Percentiles rank a stretch among this genome's conserved stretches.
Conservation (phyloP, 1,284 basidiomycete species). For the Ustilago nuda region DNA sequence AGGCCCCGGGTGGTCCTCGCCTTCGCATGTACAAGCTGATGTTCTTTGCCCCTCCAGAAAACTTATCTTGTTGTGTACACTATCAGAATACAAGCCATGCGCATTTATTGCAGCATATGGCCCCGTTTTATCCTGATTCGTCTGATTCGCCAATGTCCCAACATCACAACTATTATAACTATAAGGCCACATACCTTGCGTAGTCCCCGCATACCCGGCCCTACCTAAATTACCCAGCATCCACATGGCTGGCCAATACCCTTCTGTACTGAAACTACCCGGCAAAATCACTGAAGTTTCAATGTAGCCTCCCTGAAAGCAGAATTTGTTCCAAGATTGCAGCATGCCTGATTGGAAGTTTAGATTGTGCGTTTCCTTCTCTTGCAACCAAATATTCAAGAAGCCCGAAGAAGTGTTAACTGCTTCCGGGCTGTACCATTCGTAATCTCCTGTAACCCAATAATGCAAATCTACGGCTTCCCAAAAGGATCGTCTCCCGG, state of each 20-base stretch:
- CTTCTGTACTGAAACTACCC: constrained; percentile 57
- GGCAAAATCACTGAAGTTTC: constrained; percentile 48
- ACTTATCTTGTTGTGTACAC: constrained; percentile 16
- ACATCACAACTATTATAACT: constrained; percentile 66
- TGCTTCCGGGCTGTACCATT: constrained; percentile 67
- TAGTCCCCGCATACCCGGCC: constrained; percentile 63
- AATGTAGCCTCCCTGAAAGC: constrained; percentile 65
- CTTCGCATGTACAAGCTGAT: constrained; percentile 57
- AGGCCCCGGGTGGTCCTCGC: constrained; percentile 54
- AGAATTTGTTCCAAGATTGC: constrained; percentile 66
- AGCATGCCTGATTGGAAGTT: constrained; percentile 63
- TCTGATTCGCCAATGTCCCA: constrained; percentile 61
- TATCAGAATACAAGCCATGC: constrained; percentile 20
- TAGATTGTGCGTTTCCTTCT: constrained; percentile 52
- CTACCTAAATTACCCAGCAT: constrained; percentile 58
- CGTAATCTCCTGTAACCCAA: constrained; percentile 53
- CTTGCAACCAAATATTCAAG: constrained; percentile 51
- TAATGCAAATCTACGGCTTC: constrained; percentile 58
- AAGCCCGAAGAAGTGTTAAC: constrained; percentile 54
- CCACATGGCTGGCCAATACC: constrained; percentile 71
- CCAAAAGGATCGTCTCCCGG: constrained; percentile 66
- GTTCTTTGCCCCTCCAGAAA: constrained; percentile 49
- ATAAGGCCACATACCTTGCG: constrained; percentile 68
- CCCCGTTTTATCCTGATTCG: constrained; percentile 34
- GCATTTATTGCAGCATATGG: constrained; percentile 35